phyloP scores from a whole-genome alignment of 1,284 basidiomycete species.

The Boletellus deceptivus region DNA sequence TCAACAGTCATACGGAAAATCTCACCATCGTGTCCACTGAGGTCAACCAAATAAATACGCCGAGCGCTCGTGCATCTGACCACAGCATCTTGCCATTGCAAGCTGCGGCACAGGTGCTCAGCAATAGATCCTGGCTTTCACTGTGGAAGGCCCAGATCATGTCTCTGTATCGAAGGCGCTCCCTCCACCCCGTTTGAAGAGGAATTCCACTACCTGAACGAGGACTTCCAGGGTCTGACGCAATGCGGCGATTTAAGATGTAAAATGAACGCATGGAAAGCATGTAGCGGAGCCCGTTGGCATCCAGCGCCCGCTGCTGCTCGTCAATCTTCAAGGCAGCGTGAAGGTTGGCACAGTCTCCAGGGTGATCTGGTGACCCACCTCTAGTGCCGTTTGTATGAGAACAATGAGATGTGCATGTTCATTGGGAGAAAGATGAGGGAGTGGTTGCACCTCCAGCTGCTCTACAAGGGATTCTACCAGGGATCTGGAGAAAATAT shows the following conservation, averaged over 20 bases:
- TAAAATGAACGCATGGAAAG: conserved; percentile 85
- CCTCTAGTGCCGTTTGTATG: conserved; percentile 86
- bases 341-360: conserved; percentile 4
- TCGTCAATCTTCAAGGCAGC: conserved; percentile 66
- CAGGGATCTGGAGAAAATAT: conserved; percentile 59
- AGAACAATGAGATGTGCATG: conserved; percentile 77
- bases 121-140: conserved; percentile 82
- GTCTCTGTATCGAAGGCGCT: conserved; percentile 84
- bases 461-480: conserved; percentile 63
- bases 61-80: conserved; percentile 82
- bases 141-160: conserved; percentile 96
- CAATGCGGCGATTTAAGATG: conserved; percentile 65
- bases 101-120: conserved; percentile 68
- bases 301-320: conserved; percentile 81
- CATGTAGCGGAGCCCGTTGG: conserved; percentile 87
- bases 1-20: conserved; percentile 13
- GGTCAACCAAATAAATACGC: conserved; percentile 86
- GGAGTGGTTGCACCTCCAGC: conserved; percentile 62
- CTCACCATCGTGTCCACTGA: conserved; percentile 75
- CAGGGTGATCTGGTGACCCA: conserved; percentile 29
- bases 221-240: conserved; percentile 44
- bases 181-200: conserved; percentile 51
- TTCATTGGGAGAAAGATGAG: conserved; percentile 74
- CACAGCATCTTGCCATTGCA: conserved; percentile 85
- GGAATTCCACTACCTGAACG: conserved; percentile 38